A percentile compares a stretch with the other conserved stretches of the same genome.
Evolutionary conservation across 805 yeast species (phyloP).

Genomic region (Starmerella davenportii): DNA sequence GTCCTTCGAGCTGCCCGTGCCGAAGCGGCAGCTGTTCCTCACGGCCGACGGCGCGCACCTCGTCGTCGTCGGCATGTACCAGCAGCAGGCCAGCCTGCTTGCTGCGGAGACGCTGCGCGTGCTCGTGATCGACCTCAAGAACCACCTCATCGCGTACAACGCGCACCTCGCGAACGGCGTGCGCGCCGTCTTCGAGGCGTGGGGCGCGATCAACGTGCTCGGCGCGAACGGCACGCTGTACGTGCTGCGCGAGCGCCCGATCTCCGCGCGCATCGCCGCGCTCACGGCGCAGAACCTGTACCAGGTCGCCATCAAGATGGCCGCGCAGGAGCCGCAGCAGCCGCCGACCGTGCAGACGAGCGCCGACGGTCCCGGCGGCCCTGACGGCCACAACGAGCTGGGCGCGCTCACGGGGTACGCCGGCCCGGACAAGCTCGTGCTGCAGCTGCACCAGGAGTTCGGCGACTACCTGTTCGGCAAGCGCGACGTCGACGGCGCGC

Average conservation of each 20-base stretch:
- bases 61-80: constrained; percentile 24
- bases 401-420: neutral
- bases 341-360: constrained; percentile 2
- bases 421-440: constrained; percentile 10
- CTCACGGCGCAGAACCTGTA: constrained; percentile 54
- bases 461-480: constrained; percentile 58
- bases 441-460: constrained; percentile 29
- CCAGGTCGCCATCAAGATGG: constrained; percentile 54
- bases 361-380: too few species aligned
- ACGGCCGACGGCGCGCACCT: constrained; percentile 34
- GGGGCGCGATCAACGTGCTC: constrained; percentile 42
- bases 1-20: constrained; percentile 37
- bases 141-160: constrained; percentile 53
- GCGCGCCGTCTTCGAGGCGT: constrained; percentile 36
- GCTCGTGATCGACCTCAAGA: constrained; percentile 47
- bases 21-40: constrained; percentile 33
- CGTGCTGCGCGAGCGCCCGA: constrained; percentile 44
- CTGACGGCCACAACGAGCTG: neutral
- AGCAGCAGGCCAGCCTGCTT: constrained; percentile 8
- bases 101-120: constrained; percentile 33
- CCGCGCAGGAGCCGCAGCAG: constrained; percentile 24
- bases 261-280: constrained; percentile 50
- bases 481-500: constrained; percentile 50
- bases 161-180: constrained; percentile 51
- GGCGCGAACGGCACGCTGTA: constrained; percentile 63